phyloP scores from a whole-genome alignment of 805 yeast species.

The Candida awuae region DNA sequence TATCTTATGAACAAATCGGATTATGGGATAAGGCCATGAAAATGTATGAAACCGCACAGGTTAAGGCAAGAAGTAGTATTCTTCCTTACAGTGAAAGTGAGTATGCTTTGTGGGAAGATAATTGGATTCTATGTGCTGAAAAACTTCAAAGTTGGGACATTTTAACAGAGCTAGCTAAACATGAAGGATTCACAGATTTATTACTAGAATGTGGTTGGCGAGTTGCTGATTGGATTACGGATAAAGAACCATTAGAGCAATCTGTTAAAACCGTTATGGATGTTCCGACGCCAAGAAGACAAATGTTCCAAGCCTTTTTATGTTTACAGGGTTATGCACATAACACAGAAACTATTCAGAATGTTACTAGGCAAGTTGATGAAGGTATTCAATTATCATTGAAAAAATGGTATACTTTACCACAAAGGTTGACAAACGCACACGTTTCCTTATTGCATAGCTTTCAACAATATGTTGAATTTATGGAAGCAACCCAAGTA shows the following conservation, averaged over 20 bases:
- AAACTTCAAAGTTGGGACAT: conserved; percentile 98
- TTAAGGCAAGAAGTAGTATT: conserved; percentile 91
- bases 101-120: conserved; percentile 95
- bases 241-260: conserved; percentile 88
- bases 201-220: conserved; percentile 99
- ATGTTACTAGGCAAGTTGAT: conserved; percentile 79
- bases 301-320: conserved; percentile 88
- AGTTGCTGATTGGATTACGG: conserved; percentile 96
- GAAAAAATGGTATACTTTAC: conserved; percentile 88
- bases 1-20: conserved; percentile 92
- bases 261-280: conserved; percentile 96
- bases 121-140: conserved; percentile 96
- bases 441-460: conserved; percentile 87
- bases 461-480: conserved; percentile 95
- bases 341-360: conserved; percentile 77
- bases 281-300: conserved; percentile 96
- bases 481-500: conserved; percentile 94
- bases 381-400: conserved; percentile 93
- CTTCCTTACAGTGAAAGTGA: conserved; percentile 94
- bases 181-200: conserved; percentile 94
- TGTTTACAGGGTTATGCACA: conserved; percentile 91
- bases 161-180: conserved; percentile 90
- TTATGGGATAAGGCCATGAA: conserved; percentile 92
- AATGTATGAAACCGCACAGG: conserved; percentile 91
- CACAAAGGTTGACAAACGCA: conserved; percentile 65